A percentile compares a stretch with the other conserved stretches of the same genome.
These are phyloP conservation scores for Lyophyllum decastes DNA, from an alignment of 768 basidiomycete species.

Conservation along the genomic window DNA sequence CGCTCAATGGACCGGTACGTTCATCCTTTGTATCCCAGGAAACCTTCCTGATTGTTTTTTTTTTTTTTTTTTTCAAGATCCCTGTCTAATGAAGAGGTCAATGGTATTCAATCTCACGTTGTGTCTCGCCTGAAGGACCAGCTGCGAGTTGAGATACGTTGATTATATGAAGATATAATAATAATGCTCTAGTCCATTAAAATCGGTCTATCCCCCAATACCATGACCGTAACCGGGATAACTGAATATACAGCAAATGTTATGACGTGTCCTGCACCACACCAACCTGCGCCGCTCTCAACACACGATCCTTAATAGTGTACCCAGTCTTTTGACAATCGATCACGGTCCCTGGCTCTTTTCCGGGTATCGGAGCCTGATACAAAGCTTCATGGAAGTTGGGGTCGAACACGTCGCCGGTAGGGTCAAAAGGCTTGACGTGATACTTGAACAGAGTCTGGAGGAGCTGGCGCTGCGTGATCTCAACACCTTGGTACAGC, in stretches of 20 bases:
- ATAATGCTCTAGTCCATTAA: conserved; percentile 22
- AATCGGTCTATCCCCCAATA: conserved; percentile 19
- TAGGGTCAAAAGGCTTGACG: conserved; percentile 89
- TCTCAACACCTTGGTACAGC: conserved; percentile 83
- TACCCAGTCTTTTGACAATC: conserved; percentile 92
- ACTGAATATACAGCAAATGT: conserved; percentile 17
- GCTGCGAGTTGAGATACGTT: conserved; percentile 88
- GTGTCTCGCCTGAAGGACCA: conserved; percentile 53
- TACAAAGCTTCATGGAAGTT: conserved; percentile 95
- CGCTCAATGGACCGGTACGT: conserved; percentile 92
- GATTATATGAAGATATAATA: conserved; percentile 27
- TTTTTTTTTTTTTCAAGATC: conserved; percentile 48
- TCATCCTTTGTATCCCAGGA: neutral
- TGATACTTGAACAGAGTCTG: conserved; percentile 92
- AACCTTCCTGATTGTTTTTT: neutral
- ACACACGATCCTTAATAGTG: conserved; percentile 90
- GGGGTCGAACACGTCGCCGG: conserved; percentile 92
- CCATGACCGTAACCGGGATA: conserved; percentile 1
- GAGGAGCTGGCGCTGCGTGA: conserved; percentile 88
- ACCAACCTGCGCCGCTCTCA: conserved; percentile 96
- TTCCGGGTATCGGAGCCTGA: conserved; percentile 88
- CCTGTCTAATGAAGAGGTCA: conserved; percentile 87
- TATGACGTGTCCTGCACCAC: conserved; percentile 75
- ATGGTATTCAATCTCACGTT: conserved; percentile 71
- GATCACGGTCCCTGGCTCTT: conserved; percentile 86